Percentiles rank a stretch among this genome's conserved stretches.
Evolutionary conservation across 768 basidiomycete genomes (phyloP).

Genomic region (Boletus reticuloceps): DNA sequence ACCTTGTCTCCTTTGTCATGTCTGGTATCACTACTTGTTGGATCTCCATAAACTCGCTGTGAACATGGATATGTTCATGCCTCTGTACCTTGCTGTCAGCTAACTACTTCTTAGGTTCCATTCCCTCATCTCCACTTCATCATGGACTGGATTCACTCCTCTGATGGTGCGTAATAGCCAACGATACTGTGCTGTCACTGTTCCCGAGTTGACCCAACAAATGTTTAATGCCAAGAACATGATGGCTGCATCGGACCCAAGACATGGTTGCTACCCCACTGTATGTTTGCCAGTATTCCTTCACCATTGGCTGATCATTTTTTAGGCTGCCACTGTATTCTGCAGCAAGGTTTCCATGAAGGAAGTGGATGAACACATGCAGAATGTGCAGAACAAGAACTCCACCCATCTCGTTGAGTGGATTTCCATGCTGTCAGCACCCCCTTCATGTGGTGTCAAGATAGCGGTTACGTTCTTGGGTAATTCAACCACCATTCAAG

Average conservation of each 20-base stretch:
- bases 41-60: constrained; percentile 97
- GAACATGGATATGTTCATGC: constrained; percentile 79
- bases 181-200: constrained; percentile 94
- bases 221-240: constrained; percentile 99
- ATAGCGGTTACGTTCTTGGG: constrained; percentile 98
- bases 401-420: constrained; percentile 98
- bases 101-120: constrained; percentile 57
- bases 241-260: constrained; percentile 98
- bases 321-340: constrained; percentile 89
- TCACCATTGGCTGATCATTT: neutral
- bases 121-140: constrained; percentile 99
- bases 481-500: constrained; percentile 96
- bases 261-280: constrained; percentile 96
- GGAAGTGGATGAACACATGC: constrained; percentile 99
- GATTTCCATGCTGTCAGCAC: constrained; percentile 98
- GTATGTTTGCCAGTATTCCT: constrained; percentile 39
- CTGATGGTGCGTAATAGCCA: constrained; percentile 92
- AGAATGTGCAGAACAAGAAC: constrained; percentile 96
- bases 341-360: constrained; percentile 99
- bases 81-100: neutral
- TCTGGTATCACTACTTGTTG: constrained; percentile 98
- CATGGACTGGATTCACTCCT: constrained; percentile 94
- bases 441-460: constrained; percentile 90
- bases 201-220: constrained; percentile 96
- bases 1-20: constrained; percentile 97